Evolutionary conservation across 345 rosid genomes (phyloP).

Genomic region (Eutrema japonicum): DNA sequence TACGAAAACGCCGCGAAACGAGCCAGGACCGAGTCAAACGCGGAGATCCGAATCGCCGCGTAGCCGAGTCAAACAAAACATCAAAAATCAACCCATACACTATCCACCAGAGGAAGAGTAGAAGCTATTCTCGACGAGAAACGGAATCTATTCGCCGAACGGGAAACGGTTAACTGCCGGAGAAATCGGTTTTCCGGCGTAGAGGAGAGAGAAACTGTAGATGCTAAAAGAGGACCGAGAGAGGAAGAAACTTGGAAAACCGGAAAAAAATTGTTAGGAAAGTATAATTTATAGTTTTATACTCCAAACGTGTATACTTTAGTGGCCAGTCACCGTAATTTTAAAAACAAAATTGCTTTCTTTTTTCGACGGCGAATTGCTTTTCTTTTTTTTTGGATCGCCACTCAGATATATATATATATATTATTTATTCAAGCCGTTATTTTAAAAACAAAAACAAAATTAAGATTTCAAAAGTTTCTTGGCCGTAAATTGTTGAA

Average conservation of each 20-base stretch:
- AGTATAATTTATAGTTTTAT: slow-evolving; percentile 73
- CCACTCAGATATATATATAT: background rate
- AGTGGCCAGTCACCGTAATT: slow-evolving; percentile 40
- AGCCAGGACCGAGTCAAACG: slow-evolving; percentile 49
- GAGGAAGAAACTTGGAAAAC: slow-evolving; percentile 63
- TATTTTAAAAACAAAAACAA: too few relatives aligned
- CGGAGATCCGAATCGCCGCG: slow-evolving; percentile 66
- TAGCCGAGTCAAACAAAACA: slow-evolving; percentile 38
- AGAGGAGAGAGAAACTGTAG: slow-evolving; percentile 51
- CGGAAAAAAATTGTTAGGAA: slow-evolving; percentile 52
- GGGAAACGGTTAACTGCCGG: slow-evolving; percentile 34
- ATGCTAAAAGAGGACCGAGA: slow-evolving; percentile 42
- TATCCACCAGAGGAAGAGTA: background rate
- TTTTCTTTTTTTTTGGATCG: background rate
- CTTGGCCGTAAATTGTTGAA: too few relatives aligned
- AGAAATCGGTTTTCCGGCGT: slow-evolving; percentile 54
- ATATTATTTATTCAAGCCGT: too few relatives aligned
- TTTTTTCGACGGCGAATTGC: too few relatives aligned
- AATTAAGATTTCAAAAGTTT: too few relatives aligned
- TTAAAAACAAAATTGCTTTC: slow-evolving; percentile 18
- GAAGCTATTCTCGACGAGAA: slow-evolving; percentile 17
- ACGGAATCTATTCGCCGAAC: slow-evolving; percentile 38
- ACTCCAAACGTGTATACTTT: slow-evolving; percentile 48
- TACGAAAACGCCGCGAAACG: slow-evolving; percentile 46
- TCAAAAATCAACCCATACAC: slow-evolving; percentile 21